phyloP scores from a whole-genome alignment of 345 rosid species.

The Arabis hirsuta region DNA sequence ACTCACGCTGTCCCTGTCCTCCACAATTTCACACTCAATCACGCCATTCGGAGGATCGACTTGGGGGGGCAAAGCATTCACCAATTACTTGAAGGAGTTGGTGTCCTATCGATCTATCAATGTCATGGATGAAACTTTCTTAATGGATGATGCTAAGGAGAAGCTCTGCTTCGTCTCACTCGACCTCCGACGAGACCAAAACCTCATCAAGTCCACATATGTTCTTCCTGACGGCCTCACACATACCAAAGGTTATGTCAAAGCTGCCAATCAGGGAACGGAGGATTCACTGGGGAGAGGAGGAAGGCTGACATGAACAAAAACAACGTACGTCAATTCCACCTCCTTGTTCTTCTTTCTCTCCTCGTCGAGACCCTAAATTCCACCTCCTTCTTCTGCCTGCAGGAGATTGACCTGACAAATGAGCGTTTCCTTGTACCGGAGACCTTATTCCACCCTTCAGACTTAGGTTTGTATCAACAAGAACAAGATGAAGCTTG shows the following conservation, averaged over 20 bases:
- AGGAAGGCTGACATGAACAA: conserved; percentile 66
- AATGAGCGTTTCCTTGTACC: conserved; percentile 96
- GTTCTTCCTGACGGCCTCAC: conserved; percentile 89
- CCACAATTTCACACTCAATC: conserved; percentile 69
- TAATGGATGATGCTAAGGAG: conserved; percentile 94
- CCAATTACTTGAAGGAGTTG: conserved; percentile 87
- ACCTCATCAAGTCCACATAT: conserved; percentile 68
- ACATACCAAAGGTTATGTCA: conserved; percentile 82
- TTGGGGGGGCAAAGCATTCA: conserved; percentile 94
- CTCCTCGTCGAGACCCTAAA: too few relatives aligned
- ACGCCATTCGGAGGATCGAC: conserved; percentile 83
- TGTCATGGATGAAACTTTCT: conserved; percentile 83
- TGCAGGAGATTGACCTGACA: conserved; percentile 95
- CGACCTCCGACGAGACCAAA: conserved; percentile 68
- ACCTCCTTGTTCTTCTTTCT: too few relatives aligned
- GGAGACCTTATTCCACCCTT: conserved; percentile 92
- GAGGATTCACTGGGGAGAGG: conserved; percentile 48
- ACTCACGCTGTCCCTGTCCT: conserved; percentile 85
- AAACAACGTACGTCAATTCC: too few relatives aligned
- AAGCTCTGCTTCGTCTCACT: conserved; percentile 90
- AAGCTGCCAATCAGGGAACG: conserved; percentile 52
- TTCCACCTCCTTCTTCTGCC: too few relatives aligned
- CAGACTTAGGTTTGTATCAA: conserved; percentile 73
- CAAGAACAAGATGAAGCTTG: background rate
- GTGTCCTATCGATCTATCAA: conserved; percentile 79